Base-by-base conservation (phyloP, 1,284 basidiomycete genomes). In the Somion occarium region DNA sequence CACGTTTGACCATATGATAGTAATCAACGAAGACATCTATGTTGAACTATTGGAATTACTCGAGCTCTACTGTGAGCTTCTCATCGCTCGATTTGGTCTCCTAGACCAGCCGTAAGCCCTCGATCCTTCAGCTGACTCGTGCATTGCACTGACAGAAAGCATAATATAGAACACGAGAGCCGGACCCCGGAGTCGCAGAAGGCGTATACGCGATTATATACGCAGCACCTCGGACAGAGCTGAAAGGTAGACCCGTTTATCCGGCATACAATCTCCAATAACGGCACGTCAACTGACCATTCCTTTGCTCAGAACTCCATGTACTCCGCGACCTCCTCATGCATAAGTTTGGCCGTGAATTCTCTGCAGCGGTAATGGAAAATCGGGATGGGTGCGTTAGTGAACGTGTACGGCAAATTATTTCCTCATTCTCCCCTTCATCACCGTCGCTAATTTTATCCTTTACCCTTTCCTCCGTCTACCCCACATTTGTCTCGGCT, bases 271-370 rank as follows among this genome's bases (percentile, higher is more conserved):
- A 7, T 15, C 7, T 7, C 7, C 50, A 20, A 46, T 46, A 24
- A 38, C 25, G n/a, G 22, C 48, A 44, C 42, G n/a, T 44, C 38
- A 49, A 44, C 38, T 42, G 9, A 34, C 46, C 18, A n/a, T 38
- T 42, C 34, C 39, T 44, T 48, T 49, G 44, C 44, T 41, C 49
- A 87, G 96, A 99, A 68, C 80, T 99, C 30, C 92, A 97, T 60
- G 74, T 93, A 34, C 72, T 98, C 38, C 84, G 95, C 39, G 94
- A 98, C 64, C 83, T 98, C 66, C 79, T 99, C 51, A 91, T 96
- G 88, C 88, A 94, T 69, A 97, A 92, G 69, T 95, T 83, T 63
- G 91, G 92, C 13, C 79, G 92, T 19, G 93, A 96, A 20, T 94
- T 88, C 62, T 80, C 91, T 11, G 61, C 81, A 22, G 81, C 77